Evolutionary conservation across 179 eudicot species (phyloP), one percentile per base, ranked within the genome.

Genomic region (Patellifolia procumbens): DNA sequence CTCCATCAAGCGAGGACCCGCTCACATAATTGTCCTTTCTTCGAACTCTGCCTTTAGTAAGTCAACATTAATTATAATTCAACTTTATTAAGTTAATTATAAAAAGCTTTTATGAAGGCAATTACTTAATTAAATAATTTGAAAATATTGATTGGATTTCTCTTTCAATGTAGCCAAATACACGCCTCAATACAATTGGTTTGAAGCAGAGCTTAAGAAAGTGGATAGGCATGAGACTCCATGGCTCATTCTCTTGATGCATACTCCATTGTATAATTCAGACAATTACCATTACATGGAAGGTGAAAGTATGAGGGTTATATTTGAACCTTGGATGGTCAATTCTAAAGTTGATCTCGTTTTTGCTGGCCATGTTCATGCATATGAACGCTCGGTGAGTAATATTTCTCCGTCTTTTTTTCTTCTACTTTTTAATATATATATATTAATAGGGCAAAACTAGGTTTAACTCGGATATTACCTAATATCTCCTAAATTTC

Each of bases 41-140:
- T 87, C 92, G 11, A 89, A 89, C 78, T 89, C 96, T 0, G 90
- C 96, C 35, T 91, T 82, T 24, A 89, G 95, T 91, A 83, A 29
- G 59, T 39, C 11, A 39, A 62, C 42, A 4, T 31, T 1, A 37
- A 37, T 7, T 37, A 37, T 1, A 1, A 1, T 37, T 37, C 42
- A 37, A n/a, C n/a, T n/a, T n/a, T n/a, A n/a, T n/a, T n/a, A n/a
- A n/a, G n/a, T n/a, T n/a, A 3, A 3, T 37, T 37, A 3, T 37
- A n/a, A n/a, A n/a, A n/a, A n/a, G n/a, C n/a, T n/a, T n/a, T n/a
- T n/a, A n/a, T n/a, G n/a, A n/a, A n/a, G n/a, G n/a, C n/a, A n/a
- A n/a, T n/a, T n/a, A n/a, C n/a, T n/a, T n/a, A n/a, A n/a, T n/a
- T n/a, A n/a, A n/a, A n/a, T n/a, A n/a, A n/a, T n/a, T n/a, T n/a